These are phyloP conservation scores for Salix brachista DNA, from an alignment of 345 rosid species.

Conservation along the genomic window DNA sequence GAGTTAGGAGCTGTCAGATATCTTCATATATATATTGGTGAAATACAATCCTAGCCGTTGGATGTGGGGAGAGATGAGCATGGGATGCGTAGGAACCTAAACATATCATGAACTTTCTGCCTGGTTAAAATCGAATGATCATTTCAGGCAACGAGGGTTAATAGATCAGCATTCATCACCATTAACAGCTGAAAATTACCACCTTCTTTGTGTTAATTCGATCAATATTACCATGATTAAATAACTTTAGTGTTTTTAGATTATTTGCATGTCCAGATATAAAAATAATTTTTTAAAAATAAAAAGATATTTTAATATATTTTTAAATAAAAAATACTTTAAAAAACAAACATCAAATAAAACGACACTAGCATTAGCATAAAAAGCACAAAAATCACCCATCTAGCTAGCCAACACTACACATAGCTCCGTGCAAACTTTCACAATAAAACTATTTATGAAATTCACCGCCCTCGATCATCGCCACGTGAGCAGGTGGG, in stretches of 20 bases:
- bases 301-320: no score
- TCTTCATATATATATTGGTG: no score
- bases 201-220: neutral
- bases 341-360: no score
- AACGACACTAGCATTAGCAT: neutral
- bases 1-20: neutral
- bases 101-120: no score
- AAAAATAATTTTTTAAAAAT: no score
- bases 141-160: neutral
- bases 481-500: neutral
- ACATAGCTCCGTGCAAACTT: neutral
- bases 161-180: neutral
- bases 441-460: neutral
- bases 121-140: neutral
- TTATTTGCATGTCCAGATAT: no score
- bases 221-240: neutral
- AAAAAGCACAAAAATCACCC: neutral
- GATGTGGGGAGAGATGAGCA: no score
- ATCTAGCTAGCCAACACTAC: neutral
- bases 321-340: no score
- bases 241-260: no score
- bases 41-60: no score
- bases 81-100: no score
- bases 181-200: neutral
- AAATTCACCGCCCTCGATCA: neutral